Conservation (phyloP, 1,139 yeast genomes). For the Candida gigantensis region DNA sequence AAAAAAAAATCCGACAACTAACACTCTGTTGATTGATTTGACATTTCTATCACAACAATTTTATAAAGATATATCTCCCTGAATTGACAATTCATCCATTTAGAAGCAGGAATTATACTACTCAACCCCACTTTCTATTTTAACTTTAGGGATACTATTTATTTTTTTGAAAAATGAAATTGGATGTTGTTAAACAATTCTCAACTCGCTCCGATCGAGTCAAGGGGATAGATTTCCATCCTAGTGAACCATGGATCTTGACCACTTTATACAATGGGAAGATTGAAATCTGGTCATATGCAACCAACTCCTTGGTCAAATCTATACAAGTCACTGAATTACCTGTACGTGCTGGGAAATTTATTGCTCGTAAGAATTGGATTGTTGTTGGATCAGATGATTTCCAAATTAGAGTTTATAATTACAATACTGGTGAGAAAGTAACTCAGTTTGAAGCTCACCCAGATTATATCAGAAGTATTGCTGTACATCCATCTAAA, state of each 20-base stretch:
- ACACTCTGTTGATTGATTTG: no score
- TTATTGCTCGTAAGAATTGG: slow-evolving; percentile 97
- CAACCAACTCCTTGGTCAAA: slow-evolving; percentile 59
- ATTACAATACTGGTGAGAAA: slow-evolving; percentile 94
- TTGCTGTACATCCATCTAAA: slow-evolving; percentile 92
- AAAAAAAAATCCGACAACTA: slow-evolving; percentile 8
- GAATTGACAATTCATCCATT: no score
- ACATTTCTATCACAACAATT: no score
- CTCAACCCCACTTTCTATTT: no score
- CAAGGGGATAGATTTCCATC: slow-evolving; percentile 97
- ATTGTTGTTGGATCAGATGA: slow-evolving; percentile 95
- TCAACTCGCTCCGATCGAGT: slow-evolving; percentile 92
- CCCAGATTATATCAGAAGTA: slow-evolving; percentile 91
- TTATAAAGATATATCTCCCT: not conserved
- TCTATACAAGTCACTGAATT: slow-evolving; percentile 82
- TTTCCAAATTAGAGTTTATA: slow-evolving; percentile 87
- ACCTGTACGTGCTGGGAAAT: slow-evolving; percentile 94
- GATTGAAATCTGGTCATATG: slow-evolving; percentile 92
- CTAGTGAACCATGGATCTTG: slow-evolving; percentile 94
- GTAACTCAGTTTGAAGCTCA: slow-evolving; percentile 96
- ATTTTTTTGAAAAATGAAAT: slow-evolving; percentile 34
- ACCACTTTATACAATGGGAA: slow-evolving; percentile 83
- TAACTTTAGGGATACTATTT: slow-evolving; percentile 1
- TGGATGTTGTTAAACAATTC: slow-evolving; percentile 67
- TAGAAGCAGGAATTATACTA: no score